These are phyloP conservation scores for Fusarium torreyae DNA, from an alignment of 2,329 filamentous ascomycete species.

Conservation along the genomic window DNA sequence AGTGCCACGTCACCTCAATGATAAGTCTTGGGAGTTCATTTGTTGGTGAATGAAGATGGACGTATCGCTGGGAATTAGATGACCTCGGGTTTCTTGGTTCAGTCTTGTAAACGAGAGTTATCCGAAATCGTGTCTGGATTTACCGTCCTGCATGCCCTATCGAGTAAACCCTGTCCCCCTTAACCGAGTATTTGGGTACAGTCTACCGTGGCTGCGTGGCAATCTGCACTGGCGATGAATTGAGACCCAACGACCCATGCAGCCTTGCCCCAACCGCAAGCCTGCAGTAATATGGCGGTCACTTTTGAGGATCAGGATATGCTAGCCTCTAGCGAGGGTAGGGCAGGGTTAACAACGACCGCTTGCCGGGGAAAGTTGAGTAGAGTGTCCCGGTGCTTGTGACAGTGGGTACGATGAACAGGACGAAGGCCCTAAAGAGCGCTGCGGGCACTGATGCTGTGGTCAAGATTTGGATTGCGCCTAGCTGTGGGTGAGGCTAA, in stretches of 20 bases:
- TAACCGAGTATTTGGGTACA: constrained; percentile 49
- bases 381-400: constrained; percentile 27
- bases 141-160: constrained; percentile 47
- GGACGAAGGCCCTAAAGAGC: constrained; percentile 31
- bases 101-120: constrained; percentile 35
- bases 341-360: constrained; percentile 39
- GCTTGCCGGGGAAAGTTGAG: constrained; percentile 26
- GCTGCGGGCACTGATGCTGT: constrained; percentile 23
- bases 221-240: constrained; percentile 39
- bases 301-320: constrained; percentile 39
- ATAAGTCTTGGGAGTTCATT: constrained; percentile 14
- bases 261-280: constrained; percentile 34
- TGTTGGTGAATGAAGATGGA: constrained; percentile 17
- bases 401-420: constrained; percentile 38
- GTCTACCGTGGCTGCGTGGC: constrained; percentile 38
- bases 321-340: constrained; percentile 40
- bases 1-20: constrained; percentile 46
- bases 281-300: constrained; percentile 28
- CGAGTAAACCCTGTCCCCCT: constrained; percentile 41
- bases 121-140: constrained; percentile 46
- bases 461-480: constrained; percentile 27
- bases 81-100: constrained; percentile 22
- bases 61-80: constrained; percentile 22
- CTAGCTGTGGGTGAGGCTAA: constrained; percentile 35
- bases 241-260: constrained; percentile 34